Evolutionary conservation across 495 filamentous ascomycete species (phyloP), one percentile per base, ranked within the genome.

Genomic region (Aspergillus ellipticus): DNA sequence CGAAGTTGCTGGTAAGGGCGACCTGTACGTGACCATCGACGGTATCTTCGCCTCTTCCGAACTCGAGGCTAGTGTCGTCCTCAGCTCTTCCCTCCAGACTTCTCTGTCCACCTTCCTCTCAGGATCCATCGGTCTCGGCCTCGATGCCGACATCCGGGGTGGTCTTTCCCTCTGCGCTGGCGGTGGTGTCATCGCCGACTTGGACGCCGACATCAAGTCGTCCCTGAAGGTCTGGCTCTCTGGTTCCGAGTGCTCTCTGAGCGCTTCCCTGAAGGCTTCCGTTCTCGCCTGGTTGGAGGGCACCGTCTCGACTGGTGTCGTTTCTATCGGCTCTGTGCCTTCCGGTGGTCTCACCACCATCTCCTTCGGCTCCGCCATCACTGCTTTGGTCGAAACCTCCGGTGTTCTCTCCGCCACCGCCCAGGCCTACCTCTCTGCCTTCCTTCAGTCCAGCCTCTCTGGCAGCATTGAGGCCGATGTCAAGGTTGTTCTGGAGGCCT

Each of bases 21-120:
- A 69, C 10, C 64, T 76, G 39, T 69, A 66, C 43, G 72, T 76
- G 26, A 74, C 66, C 33, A 19, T 76, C 20, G 72, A 76, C 11
- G 74, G 74, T 69, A 74, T 78, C 54, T 71, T 75, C 53, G 51
- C 55, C 11, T 51, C 66, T 28, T 28, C 62, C 45, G 63, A 66
- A 13, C 59, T 71, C 13, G 64, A 60, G 43, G 55, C 60, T 15
- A 65, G 61, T 48, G 68, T 74, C 8, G 64, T 74, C 49, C 67
- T 78, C 42, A 69, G 58, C 51, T 57, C 58, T 35, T 64, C 60
- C 19, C 59, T 63, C 17, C 72, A 74, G 63, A 24, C 64, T 49
- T 58, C 67, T 46, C 67, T 78, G 16, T 50, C 58, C 41, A 55
- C 64, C 47, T 73, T 70, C 63, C 49, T 76, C 35, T 51, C 57